A percentile compares a stretch with the other conserved stretches of the same genome.
Conservation (phyloP, 2,329 filamentous ascomycete species). For the Microcera coccophila region DNA sequence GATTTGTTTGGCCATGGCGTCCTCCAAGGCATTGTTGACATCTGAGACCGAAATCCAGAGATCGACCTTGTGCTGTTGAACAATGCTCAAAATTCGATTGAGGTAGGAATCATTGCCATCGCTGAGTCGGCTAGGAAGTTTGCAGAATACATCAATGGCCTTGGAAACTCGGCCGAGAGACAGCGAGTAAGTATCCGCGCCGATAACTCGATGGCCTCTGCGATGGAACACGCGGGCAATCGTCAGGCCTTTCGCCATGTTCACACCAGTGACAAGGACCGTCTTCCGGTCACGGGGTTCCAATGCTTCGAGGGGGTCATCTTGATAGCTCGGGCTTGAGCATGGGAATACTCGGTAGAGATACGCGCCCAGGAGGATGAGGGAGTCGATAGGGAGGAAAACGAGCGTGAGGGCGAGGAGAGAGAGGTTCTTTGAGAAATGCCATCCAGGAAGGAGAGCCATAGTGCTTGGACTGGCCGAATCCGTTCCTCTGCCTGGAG, state of each 20-base stretch:
- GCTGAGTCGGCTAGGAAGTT: slow-evolving; percentile 20
- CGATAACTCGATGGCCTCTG: slow-evolving; percentile 66
- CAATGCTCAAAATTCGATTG: slow-evolving; percentile 53
- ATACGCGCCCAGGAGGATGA: slow-evolving; percentile 34
- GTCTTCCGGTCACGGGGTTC: slow-evolving; percentile 37
- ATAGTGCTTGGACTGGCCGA: no score
- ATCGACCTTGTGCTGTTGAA: slow-evolving; percentile 58
- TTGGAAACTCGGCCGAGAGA: slow-evolving; percentile 56
- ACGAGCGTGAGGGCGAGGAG: slow-evolving; percentile 30
- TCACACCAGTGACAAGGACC: slow-evolving; percentile 67
- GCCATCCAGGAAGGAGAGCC: no score
- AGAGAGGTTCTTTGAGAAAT: slow-evolving; percentile 22
- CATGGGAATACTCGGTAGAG: slow-evolving; percentile 8
- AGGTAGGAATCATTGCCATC: slow-evolving; percentile 48
- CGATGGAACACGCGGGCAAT: slow-evolving; percentile 63
- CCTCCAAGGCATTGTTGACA: slow-evolving; percentile 62
- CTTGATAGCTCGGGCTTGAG: not conserved
- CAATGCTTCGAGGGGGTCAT: not conserved
- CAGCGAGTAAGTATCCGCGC: slow-evolving; percentile 58
- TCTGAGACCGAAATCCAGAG: slow-evolving; percentile 73
- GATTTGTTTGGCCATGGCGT: slow-evolving; percentile 60
- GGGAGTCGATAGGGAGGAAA: slow-evolving; percentile 48
- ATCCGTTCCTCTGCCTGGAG: no score
- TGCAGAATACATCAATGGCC: slow-evolving; percentile 53
- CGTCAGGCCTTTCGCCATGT: slow-evolving; percentile 66